Evolutionary conservation across 2,329 filamentous ascomycete genomes (phyloP).

Genomic region (Elsinoe fawcettii): DNA sequence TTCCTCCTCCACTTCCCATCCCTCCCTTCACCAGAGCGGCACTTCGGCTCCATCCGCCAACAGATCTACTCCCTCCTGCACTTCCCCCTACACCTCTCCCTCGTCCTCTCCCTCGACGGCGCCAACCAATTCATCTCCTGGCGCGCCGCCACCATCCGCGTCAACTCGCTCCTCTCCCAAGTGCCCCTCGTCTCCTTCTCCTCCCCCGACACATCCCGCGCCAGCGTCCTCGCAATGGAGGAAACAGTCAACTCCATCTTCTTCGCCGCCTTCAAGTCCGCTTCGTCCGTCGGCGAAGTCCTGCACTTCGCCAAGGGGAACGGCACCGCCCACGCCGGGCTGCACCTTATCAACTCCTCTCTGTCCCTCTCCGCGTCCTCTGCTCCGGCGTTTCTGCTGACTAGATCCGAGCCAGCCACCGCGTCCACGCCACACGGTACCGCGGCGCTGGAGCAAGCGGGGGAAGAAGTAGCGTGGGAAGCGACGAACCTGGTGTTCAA

Average conservation of each 20-base stretch:
- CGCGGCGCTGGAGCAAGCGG: constrained; percentile 15
- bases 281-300: constrained; percentile 20
- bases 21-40: constrained; percentile 18
- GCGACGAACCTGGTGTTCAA: constrained; percentile 5
- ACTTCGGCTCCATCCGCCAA: constrained; percentile 22
- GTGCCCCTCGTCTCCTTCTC: neutral
- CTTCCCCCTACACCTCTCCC: constrained; percentile 23
- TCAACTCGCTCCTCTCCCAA: constrained; percentile 14
- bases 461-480: constrained; percentile 5
- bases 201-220: neutral
- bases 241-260: constrained; percentile 19
- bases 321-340: constrained; percentile 17
- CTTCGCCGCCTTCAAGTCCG: constrained; percentile 18
- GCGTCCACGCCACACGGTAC: neutral
- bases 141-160: constrained; percentile 22
- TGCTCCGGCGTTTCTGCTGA: too few species aligned
- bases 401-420: neutral
- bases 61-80: constrained; percentile 23
- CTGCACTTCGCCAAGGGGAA: constrained; percentile 8
- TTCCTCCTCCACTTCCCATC: constrained; percentile 25
- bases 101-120: constrained; percentile 21
- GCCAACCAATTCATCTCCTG: constrained; percentile 30
- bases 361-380: neutral
- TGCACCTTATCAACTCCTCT: constrained; percentile 16
- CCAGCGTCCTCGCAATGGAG: neutral